Percentiles rank a stretch among this genome's conserved stretches.
These are phyloP conservation scores for Dactylellina drechsleri DNA, from an alignment of 2,329 filamentous ascomycete genomes.

Conservation along the genomic window DNA sequence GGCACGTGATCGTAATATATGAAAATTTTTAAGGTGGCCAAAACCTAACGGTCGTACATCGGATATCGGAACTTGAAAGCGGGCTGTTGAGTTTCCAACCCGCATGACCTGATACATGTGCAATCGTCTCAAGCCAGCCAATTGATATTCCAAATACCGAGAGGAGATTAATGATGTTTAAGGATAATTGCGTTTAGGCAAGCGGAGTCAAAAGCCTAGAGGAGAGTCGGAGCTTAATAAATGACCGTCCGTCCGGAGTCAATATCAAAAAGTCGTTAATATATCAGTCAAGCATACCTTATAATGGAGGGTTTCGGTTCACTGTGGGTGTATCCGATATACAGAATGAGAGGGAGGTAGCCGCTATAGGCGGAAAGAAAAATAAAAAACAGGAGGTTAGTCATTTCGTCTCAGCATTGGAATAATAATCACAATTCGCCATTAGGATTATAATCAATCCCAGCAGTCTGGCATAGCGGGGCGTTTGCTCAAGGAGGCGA, in stretches of 20 bases:
- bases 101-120: constrained; percentile 28
- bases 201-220: constrained; percentile 47
- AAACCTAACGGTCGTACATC: no score
- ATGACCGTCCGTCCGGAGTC: constrained; percentile 26
- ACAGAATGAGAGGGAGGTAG: constrained; percentile 51
- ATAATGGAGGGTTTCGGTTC: constrained; percentile 51
- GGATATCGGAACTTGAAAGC: no score
- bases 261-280: constrained; percentile 3
- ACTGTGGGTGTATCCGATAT: constrained; percentile 53
- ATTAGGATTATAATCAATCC: constrained; percentile 14
- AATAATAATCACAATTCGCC: no score
- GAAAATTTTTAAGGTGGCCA: no score
- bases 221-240: constrained; percentile 7
- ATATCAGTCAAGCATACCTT: constrained; percentile 24
- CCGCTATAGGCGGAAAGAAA: constrained; percentile 33
- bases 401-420: neutral
- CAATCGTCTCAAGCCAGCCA: neutral
- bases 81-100: neutral
- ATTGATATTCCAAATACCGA: constrained; percentile 39
- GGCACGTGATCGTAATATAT: constrained; percentile 9
- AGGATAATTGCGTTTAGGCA: constrained; percentile 27
- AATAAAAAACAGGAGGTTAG: no score
- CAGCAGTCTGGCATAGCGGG: constrained; percentile 13
- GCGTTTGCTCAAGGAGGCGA: constrained; percentile 6
- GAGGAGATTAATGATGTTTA: constrained; percentile 22